Percentiles rank a stretch among this genome's conserved stretches.
Conservation (phyloP, 192 early-diverging fungal species). For the Pilobolus umbonatus region DNA sequence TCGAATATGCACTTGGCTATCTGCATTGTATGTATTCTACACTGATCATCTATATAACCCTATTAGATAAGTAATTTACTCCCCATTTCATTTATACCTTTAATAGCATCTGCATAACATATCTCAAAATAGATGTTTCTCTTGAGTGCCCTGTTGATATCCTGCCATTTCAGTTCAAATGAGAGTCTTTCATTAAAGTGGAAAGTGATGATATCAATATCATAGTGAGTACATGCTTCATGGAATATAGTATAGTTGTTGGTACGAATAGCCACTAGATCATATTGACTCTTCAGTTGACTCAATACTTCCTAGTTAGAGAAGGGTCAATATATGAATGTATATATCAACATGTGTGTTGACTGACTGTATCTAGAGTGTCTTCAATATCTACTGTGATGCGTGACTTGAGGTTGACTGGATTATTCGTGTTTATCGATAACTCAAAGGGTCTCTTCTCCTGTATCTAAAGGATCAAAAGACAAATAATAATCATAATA, state of each 20-base stretch:
- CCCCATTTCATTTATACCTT: not conserved
- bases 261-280: conserved; percentile 3
- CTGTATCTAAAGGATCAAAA: no score
- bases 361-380: no score
- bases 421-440: no score
- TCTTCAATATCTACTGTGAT: no score
- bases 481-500: no score
- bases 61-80: not conserved
- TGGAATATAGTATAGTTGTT: not conserved
- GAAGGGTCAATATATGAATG: no score
- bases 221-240: not conserved
- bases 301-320: no score
- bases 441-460: no score
- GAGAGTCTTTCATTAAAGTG: not conserved
- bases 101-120: conserved; percentile 9
- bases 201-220: conserved; percentile 10
- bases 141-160: not conserved
- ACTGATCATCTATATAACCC: not conserved
- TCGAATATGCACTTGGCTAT: conserved; percentile 8
- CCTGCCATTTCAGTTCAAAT: conserved; percentile 1
- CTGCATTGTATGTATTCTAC: conserved; percentile 4
- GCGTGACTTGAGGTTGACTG: no score
- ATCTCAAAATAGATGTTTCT: conserved; percentile 8
- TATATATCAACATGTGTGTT: no score
- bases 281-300: not conserved